Conservation (phyloP, 2,329 filamentous ascomycete genomes). For the Eutypa lata region DNA sequence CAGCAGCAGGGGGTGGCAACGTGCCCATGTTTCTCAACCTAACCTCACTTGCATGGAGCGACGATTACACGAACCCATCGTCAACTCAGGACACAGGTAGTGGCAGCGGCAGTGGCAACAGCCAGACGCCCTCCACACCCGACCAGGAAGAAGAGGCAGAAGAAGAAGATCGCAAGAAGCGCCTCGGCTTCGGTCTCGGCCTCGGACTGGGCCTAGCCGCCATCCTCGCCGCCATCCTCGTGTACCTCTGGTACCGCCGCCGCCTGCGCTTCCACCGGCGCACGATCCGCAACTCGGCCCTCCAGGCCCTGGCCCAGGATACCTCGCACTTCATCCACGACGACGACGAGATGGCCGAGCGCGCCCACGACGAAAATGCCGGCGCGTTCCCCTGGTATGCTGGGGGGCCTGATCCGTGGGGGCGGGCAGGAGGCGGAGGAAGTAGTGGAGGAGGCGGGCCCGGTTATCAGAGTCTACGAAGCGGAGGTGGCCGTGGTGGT, state of each 20-base stretch:
- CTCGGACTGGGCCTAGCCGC: conserved; percentile 61
- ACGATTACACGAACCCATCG: conserved; percentile 47
- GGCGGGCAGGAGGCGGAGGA: conserved; percentile 32
- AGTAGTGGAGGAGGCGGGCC: conserved; percentile 35
- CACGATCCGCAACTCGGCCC: conserved; percentile 40
- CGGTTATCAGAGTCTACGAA: conserved; percentile 50
- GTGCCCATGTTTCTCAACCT: conserved; percentile 52
- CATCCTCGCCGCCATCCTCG: conserved; percentile 41
- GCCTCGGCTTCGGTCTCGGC: conserved; percentile 61
- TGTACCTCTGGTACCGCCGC: conserved; percentile 49
- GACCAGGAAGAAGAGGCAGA: conserved; percentile 4
- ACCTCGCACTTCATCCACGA: conserved; percentile 41
- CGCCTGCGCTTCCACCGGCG: conserved; percentile 35
- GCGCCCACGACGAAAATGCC: conserved; percentile 21
- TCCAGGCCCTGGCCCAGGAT: conserved; percentile 49
- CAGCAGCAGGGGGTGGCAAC: conserved; percentile 13
- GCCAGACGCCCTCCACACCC: conserved; percentile 4
- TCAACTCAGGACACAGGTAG: too few species aligned
- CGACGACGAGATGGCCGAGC: conserved; percentile 46
- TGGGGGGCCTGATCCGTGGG: conserved; percentile 42
- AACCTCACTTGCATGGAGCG: conserved; percentile 52
- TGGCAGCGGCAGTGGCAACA: too few species aligned
- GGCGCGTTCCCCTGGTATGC: conserved; percentile 42
- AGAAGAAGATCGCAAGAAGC: conserved; percentile 28
- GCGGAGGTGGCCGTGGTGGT: conserved; percentile 22